These are phyloP conservation scores for Rhodotorula diobovata DNA, from an alignment of 768 basidiomycete genomes.

Conservation along the genomic window DNA sequence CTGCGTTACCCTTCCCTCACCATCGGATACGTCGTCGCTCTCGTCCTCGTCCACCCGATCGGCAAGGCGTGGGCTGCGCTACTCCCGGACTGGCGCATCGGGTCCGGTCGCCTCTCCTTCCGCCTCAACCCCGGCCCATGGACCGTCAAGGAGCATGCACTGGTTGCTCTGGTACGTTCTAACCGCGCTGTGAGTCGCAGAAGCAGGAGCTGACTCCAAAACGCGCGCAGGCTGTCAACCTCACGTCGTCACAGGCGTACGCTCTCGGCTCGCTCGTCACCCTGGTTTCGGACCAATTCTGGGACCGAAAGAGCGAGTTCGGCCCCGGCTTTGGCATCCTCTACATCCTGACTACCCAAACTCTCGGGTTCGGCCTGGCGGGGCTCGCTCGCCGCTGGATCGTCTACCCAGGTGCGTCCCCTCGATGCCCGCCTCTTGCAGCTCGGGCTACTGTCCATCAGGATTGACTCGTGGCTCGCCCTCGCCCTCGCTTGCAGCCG, in stretches of 20 bases:
- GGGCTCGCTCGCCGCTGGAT: slow-evolving; percentile 83
- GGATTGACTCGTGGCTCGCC: no score
- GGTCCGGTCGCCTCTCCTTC: slow-evolving; percentile 50
- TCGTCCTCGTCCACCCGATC: slow-evolving; percentile 80
- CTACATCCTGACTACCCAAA: slow-evolving; percentile 78
- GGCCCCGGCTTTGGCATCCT: slow-evolving; percentile 72
- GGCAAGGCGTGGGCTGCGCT: slow-evolving; percentile 80
- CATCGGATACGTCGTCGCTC: slow-evolving; percentile 74
- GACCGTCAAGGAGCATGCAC: slow-evolving; percentile 93
- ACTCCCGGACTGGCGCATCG: slow-evolving; percentile 69
- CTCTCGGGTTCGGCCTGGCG: slow-evolving; percentile 88
- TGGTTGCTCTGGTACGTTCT: slow-evolving; percentile 75
- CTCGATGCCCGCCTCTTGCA: no score
- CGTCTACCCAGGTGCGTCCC: slow-evolving; percentile 64
- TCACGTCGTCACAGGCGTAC: slow-evolving; percentile 51
- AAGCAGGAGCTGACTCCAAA: no score
- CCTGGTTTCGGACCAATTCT: slow-evolving; percentile 70
- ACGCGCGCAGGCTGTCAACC: slow-evolving; percentile 54
- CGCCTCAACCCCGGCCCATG: slow-evolving; percentile 89
- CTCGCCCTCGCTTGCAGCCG: slow-evolving; percentile 52
- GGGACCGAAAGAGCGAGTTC: slow-evolving; percentile 57
- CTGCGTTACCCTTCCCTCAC: slow-evolving; percentile 83
- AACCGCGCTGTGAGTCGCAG: no score
- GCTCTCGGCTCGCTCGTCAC: slow-evolving; percentile 67
- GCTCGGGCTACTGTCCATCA: no score